A percentile compares a stretch with the other conserved stretches of the same genome.
Evolutionary conservation across 768 basidiomycete species (phyloP).

Genomic region (Podaxis sp.): DNA sequence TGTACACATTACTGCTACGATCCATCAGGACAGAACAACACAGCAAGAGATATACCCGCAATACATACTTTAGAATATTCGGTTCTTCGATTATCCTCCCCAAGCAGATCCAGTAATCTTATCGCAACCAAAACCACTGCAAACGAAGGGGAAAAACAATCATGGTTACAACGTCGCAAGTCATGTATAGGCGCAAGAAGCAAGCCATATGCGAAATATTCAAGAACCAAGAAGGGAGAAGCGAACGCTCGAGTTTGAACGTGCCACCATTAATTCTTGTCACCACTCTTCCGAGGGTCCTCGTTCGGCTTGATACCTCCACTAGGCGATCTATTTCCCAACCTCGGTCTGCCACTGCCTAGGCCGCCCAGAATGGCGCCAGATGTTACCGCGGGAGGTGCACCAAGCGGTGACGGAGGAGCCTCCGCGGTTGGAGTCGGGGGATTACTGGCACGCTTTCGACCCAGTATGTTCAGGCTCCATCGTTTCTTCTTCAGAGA

Average conservation of each 20-base stretch:
- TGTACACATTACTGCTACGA: not conserved
- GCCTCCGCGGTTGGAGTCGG: conserved; percentile 9
- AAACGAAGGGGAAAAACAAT: not conserved
- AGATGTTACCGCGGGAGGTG: conserved; percentile 9
- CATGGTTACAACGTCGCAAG: not conserved
- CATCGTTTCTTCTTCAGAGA: conserved; percentile 16
- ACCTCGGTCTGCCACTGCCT: conserved; percentile 15
- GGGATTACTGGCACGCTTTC: conserved; percentile 9
- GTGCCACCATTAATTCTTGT: not conserved
- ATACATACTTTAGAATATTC: conserved; percentile 1
- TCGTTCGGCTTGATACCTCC: not conserved
- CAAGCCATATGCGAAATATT: not conserved
- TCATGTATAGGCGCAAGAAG: not conserved
- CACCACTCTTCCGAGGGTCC: not conserved
- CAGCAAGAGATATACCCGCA: conserved; percentile 16
- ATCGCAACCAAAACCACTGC: not conserved
- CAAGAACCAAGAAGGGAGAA: not conserved
- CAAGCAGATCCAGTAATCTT: conserved; percentile 1
- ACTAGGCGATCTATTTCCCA: conserved; percentile 2
- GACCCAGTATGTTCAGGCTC: conserved; percentile 5
- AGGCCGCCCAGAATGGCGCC: conserved; percentile 5
- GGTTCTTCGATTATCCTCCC: not conserved
- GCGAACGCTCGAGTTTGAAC: not conserved
- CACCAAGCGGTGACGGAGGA: conserved; percentile 2
- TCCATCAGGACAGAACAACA: not conserved